Evolutionary conservation across 768 basidiomycete genomes (phyloP), one percentile per base, ranked within the genome.

Genomic region (Cubamyces sp.): DNA sequence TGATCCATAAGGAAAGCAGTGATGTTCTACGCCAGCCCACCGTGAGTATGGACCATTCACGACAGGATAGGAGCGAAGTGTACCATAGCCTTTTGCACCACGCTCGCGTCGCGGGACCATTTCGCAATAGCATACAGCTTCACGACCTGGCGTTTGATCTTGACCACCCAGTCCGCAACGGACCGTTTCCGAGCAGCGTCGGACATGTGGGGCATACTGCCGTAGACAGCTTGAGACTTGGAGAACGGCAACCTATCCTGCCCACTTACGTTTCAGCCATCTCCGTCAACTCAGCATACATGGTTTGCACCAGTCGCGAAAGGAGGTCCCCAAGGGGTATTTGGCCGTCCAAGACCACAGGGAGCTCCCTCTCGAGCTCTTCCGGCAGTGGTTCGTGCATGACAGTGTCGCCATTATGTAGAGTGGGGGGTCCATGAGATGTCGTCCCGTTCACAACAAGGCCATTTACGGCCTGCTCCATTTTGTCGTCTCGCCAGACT

Each of bases 81-180:
- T 67, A 86, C 92, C 92, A 94, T 92, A 79, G 88, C 90, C 75
- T 90, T 92, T 74, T 94, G 92, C 43, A 92, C 87, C 6, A 88
- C 87, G 60, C 84, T 84, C 43, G 91, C 89, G 72, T 95, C 93
- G 62, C 90, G 81, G 40, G 91, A 83, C 94, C 94, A 97, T 68
- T 94, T 91, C 8, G 84, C 82, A 28, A 94, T 83, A 12, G 93
- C 94, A 69, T 93, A 92, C 15, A 96, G 75, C 73, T 95, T 95
- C 30, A 94, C 88, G 37, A 94, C 85, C 69, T 96, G 94, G 69
- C 94, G 90, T 75, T 96, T 91, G 5, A 84, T 91, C 72, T 88
- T 87, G n/a, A 94, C 89, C 0, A 94, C 92, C 85, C 91, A 96
- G 66, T 95, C 92, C 2, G 91, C 91, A 34, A 96, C 76, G 18